A percentile compares a stretch with the other conserved stretches of the same genome.
These are phyloP conservation scores for Carex myosuroides DNA, from an alignment of 176 grass and related monocot species.

Conservation along the genomic window DNA sequence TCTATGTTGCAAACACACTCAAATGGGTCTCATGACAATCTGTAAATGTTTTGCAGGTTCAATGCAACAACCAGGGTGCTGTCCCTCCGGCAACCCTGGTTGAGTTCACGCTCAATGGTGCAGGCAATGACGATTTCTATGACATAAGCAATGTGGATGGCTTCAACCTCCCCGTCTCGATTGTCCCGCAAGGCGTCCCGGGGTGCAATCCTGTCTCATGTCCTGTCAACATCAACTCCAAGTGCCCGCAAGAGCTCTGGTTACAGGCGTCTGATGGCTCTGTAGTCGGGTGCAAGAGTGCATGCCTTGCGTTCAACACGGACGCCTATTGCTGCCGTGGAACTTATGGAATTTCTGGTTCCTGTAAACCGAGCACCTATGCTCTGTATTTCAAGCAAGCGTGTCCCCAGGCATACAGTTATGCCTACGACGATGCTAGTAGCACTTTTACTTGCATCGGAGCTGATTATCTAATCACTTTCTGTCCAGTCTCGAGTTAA, in stretches of 20 bases:
- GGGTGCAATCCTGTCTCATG: constrained; percentile 39
- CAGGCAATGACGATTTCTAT: constrained; percentile 55
- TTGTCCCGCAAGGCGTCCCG: constrained; percentile 14
- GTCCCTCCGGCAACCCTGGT: constrained; percentile 40
- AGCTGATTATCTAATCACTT: constrained; percentile 49
- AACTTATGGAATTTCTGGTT: constrained; percentile 4
- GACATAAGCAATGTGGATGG: constrained; percentile 88
- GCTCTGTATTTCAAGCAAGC: constrained; percentile 50
- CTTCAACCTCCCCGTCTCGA: constrained; percentile 51
- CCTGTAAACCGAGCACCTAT: constrained; percentile 52
- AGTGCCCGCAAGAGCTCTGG: constrained; percentile 45
- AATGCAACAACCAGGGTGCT: constrained; percentile 28
- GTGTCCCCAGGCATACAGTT: constrained; percentile 61
- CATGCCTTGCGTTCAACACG: constrained; percentile 47
- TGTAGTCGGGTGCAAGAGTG: constrained; percentile 49
- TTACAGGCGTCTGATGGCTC: not conserved
- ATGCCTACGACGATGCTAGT: constrained; percentile 56
- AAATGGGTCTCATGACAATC: not conserved
- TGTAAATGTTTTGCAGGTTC: not conserved
- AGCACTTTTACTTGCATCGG: constrained; percentile 57
- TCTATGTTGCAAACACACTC: no score
- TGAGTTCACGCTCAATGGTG: constrained; percentile 51
- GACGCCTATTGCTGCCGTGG: constrained; percentile 63
- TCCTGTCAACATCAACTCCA: constrained; percentile 38
- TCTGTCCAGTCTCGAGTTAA: constrained; percentile 32